Percentiles rank a stretch among this genome's conserved stretches.
These are phyloP conservation scores for Eucalyptus paniculata DNA, from an alignment of 345 rosid genomes.

Conservation along the genomic window DNA sequence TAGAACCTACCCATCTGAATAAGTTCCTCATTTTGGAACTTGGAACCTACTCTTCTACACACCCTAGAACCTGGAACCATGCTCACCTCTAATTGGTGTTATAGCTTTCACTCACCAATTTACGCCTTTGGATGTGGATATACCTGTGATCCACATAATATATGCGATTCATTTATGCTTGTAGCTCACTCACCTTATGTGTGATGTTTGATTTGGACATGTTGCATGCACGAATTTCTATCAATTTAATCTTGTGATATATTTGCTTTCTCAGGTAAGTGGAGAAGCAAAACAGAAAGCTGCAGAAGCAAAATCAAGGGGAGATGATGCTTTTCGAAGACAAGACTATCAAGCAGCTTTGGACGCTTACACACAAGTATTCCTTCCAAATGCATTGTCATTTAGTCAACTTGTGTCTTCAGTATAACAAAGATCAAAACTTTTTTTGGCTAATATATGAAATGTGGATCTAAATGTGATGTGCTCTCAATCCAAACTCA, in stretches of 20 bases:
- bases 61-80: neutral
- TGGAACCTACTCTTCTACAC: neutral
- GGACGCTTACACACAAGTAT: constrained; percentile 84
- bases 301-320: constrained; percentile 95
- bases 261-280: constrained; percentile 38
- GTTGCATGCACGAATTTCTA: neutral
- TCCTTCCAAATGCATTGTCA: neutral
- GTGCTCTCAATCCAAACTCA: neutral
- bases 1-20: neutral
- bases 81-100: neutral
- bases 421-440: neutral
- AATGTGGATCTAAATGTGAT: neutral
- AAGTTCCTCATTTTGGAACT: neutral
- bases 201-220: neutral
- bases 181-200: neutral
- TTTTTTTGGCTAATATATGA: neutral
- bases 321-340: constrained; percentile 69
- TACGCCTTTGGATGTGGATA: neutral
- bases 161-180: neutral
- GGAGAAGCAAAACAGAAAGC: constrained; percentile 75
- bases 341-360: constrained; percentile 56
- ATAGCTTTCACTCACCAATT: neutral
- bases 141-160: neutral
- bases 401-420: neutral
- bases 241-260: neutral